These are phyloP conservation scores for Ramaria sp. DNA, from an alignment of 768 basidiomycete genomes.

Conservation along the genomic window DNA sequence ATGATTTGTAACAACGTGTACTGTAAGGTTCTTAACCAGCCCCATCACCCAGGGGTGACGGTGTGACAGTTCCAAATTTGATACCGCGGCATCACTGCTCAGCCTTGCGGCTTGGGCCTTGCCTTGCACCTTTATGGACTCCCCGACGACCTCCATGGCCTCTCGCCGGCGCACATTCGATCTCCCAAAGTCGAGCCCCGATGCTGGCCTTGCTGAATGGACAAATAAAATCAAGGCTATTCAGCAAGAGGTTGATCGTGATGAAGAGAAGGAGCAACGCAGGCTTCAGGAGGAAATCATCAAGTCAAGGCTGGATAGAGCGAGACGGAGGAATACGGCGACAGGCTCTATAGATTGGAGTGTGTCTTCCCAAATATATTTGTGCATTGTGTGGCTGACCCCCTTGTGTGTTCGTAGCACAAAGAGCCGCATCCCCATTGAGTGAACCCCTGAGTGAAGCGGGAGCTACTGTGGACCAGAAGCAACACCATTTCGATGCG, in stretches of 20 bases:
- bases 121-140: neutral
- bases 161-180: slow-evolving; percentile 12
- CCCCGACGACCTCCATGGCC: neutral
- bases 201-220: slow-evolving; percentile 71
- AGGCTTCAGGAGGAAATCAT: slow-evolving; percentile 46
- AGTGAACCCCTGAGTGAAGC: slow-evolving; percentile 12
- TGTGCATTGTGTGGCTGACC: neutral
- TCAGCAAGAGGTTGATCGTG: slow-evolving; percentile 71
- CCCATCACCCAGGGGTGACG: too few relatives aligned
- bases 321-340: slow-evolving; percentile 24
- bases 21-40: too few relatives aligned
- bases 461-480: slow-evolving; percentile 24
- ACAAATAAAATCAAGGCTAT: slow-evolving; percentile 68
- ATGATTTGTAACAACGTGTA: too few relatives aligned
- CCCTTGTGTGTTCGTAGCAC: slow-evolving; percentile 15
- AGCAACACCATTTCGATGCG: slow-evolving; percentile 33
- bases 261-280: slow-evolving; percentile 68
- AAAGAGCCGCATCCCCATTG: slow-evolving; percentile 13
- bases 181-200: slow-evolving; percentile 28
- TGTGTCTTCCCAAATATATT: neutral
- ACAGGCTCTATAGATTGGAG: slow-evolving; percentile 11
- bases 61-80: too few relatives aligned
- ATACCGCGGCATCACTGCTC: too few relatives aligned
- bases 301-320: slow-evolving; percentile 27
- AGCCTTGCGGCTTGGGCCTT: neutral